Percentiles rank a stretch among this genome's conserved stretches.
phyloP scores from a whole-genome alignment of 345 rosid species.

The Eucalyptus microcorys region DNA sequence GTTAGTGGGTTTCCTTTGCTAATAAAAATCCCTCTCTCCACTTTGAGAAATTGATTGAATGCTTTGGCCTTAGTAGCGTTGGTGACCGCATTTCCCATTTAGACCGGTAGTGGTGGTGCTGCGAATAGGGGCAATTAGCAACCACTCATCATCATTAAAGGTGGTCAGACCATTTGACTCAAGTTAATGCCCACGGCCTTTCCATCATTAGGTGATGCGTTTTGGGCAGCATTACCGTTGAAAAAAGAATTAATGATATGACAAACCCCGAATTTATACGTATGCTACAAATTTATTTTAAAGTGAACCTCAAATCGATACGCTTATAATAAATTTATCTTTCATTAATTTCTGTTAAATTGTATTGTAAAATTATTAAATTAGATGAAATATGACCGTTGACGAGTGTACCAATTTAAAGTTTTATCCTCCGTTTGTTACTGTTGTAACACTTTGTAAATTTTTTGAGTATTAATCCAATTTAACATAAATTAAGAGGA shows the following conservation, averaged over 20 bases:
- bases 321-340: fast-evolving
- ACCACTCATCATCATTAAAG: not conserved
- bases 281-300: fast-evolving
- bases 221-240: not conserved
- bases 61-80: not conserved
- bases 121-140: not conserved
- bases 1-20: not conserved
- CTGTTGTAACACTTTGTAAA: fast-evolving
- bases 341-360: fast-evolving
- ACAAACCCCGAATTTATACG: fast-evolving
- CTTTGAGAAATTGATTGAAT: not conserved
- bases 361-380: too few relatives aligned
- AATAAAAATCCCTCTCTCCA: not conserved
- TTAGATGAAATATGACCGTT: fast-evolving
- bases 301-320: fast-evolving
- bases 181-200: not conserved
- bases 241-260: too few relatives aligned
- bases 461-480: too few relatives aligned
- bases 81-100: not conserved
- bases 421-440: fast-evolving
- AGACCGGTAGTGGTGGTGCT: not conserved
- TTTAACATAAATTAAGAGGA: too few relatives aligned
- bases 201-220: not conserved
- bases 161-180: not conserved
- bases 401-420: fast-evolving